phyloP scores from a whole-genome alignment of 1,284 basidiomycete genomes.

The Phylloporus sp. region DNA sequence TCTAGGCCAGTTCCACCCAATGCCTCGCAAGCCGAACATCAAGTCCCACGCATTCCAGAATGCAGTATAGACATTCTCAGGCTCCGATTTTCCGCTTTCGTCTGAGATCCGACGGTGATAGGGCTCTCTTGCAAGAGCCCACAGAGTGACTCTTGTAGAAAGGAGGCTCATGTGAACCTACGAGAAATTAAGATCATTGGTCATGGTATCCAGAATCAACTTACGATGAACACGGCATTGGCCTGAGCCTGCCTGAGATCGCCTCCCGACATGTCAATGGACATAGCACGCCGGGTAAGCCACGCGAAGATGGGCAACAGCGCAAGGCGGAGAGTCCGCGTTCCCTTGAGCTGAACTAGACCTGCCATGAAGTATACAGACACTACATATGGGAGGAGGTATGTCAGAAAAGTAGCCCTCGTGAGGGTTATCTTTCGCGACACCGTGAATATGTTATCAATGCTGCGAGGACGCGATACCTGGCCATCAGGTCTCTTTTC shows the following conservation, averaged over 20 bases:
- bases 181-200: too few relatives aligned
- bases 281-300: constrained; percentile 14
- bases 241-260: constrained; percentile 11
- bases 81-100: background rate
- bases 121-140: constrained; percentile 23
- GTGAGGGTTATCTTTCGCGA: constrained; percentile 17
- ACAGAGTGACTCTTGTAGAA: constrained; percentile 16
- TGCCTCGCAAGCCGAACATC: constrained; percentile 11
- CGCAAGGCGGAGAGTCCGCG: constrained; percentile 22
- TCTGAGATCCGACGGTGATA: constrained; percentile 11
- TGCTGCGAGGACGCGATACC: background rate
- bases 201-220: too few relatives aligned
- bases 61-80: constrained; percentile 8
- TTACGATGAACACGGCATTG: constrained; percentile 1
- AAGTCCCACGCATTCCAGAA: constrained; percentile 33
- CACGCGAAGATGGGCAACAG: constrained; percentile 27
- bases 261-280: constrained; percentile 30
- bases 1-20: constrained; percentile 23
- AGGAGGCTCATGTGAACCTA: background rate
- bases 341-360: too few relatives aligned
- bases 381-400: too few relatives aligned
- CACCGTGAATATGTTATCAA: constrained; percentile 6
- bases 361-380: too few relatives aligned
- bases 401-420: background rate
- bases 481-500: too few relatives aligned